These are phyloP conservation scores for Lizonia empirigonia DNA, from an alignment of 2,329 filamentous ascomycete genomes.

Conservation along the genomic window DNA sequence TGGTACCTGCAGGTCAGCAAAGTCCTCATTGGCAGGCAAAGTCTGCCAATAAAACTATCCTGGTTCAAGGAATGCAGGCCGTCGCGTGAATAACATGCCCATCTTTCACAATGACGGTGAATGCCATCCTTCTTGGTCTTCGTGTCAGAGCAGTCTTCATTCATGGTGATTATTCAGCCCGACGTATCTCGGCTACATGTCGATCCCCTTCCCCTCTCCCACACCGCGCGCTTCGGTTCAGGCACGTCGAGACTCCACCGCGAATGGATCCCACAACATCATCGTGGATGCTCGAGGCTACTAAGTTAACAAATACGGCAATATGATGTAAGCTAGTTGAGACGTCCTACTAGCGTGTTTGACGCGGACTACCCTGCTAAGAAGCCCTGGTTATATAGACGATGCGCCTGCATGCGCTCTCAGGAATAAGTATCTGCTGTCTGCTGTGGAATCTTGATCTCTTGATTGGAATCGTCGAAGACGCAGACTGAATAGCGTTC, in stretches of 20 bases:
- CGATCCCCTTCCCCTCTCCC: not conserved
- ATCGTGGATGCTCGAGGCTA: not conserved
- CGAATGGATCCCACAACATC: not conserved
- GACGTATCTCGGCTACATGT: constrained; percentile 1
- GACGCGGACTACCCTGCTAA: not conserved
- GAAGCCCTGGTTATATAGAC: not conserved
- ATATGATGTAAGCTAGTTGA: not conserved
- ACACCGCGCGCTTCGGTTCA: constrained; percentile 2
- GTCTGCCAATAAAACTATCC: no score
- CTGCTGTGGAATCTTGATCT: no score
- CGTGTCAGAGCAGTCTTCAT: not conserved
- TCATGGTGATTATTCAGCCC: not conserved
- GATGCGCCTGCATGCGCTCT: not conserved
- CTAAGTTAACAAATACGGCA: not conserved
- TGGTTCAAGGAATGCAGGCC: no score
- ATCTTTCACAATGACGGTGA: no score
- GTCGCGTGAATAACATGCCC: no score
- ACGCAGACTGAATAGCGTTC: no score
- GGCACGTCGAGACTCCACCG: not conserved
- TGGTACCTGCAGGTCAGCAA: no score
- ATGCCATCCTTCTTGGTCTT: no score
- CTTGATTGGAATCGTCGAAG: no score
- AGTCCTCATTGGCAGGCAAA: no score
- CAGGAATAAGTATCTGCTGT: no score
- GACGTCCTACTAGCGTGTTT: not conserved